Evolutionary conservation across 768 basidiomycete genomes (phyloP).

Genomic region (Boletellus sp.): DNA sequence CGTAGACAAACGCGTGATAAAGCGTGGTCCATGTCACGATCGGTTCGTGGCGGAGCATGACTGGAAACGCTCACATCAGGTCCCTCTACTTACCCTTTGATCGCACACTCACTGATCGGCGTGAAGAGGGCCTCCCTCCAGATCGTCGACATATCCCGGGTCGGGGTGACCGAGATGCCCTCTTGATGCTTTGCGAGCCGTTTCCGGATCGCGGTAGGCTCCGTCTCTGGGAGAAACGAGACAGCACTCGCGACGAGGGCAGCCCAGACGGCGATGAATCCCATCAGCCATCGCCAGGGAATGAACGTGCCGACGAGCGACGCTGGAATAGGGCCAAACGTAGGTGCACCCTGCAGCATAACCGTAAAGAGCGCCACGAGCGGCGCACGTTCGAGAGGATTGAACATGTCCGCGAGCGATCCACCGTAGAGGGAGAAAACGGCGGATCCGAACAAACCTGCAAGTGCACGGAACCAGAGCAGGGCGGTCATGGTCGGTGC

Average conservation of each 20-base stretch:
- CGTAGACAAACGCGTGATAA: conserved; percentile 28
- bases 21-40: conserved; percentile 29
- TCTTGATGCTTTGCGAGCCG: conserved; percentile 10
- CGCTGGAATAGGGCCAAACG: conserved; percentile 26
- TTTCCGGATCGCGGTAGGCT: conserved; percentile 18
- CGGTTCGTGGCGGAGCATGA: conserved; percentile 24
- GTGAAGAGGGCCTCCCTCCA: conserved; percentile 24
- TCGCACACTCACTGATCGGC: conserved; percentile 22
- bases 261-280: conserved; percentile 23
- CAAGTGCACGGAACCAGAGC: conserved; percentile 18
- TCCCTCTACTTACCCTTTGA: not conserved
- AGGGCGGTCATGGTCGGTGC: conserved; percentile 20
- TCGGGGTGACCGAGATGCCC: not conserved
- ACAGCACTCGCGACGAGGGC: conserved; percentile 15
- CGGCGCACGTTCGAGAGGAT: conserved; percentile 26
- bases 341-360: conserved; percentile 29
- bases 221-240: conserved; percentile 24
- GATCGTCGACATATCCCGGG: conserved; percentile 6
- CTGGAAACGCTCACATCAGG: conserved; percentile 10
- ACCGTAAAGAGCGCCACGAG: conserved; percentile 30
- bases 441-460: conserved; percentile 23
- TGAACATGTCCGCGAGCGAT: conserved; percentile 29
- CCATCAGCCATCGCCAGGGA: conserved; percentile 28
- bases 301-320: conserved; percentile 19
- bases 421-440: conserved; percentile 31